These are phyloP conservation scores for Pseudocercospora crystallina DNA, from an alignment of 2,329 filamentous ascomycete genomes.

Conservation along the genomic window DNA sequence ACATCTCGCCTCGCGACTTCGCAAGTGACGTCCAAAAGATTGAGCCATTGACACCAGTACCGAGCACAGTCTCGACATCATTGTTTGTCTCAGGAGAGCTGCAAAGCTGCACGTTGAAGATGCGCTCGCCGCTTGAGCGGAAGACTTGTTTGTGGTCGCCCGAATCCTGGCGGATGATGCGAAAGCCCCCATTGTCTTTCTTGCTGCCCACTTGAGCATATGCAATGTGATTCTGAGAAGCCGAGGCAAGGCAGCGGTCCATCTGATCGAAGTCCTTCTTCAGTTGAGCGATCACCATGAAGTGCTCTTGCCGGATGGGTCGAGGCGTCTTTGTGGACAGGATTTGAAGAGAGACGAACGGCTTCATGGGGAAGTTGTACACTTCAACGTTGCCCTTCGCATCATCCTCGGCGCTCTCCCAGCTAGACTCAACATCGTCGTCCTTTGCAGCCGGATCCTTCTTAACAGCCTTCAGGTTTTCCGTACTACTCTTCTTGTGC, in stretches of 20 bases:
- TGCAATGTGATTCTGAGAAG: slow-evolving; percentile 85
- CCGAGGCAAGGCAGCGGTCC: slow-evolving; percentile 87
- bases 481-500: slow-evolving; percentile 42
- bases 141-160: slow-evolving; percentile 91
- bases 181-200: slow-evolving; percentile 80
- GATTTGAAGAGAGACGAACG: slow-evolving; percentile 87
- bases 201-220: slow-evolving; percentile 72
- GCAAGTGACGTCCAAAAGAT: slow-evolving; percentile 93
- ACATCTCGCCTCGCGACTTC: slow-evolving; percentile 73
- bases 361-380: slow-evolving; percentile 94
- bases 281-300: slow-evolving; percentile 89
- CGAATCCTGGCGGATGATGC: slow-evolving; percentile 91
- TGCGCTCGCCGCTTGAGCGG: slow-evolving; percentile 84
- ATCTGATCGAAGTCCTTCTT: slow-evolving; percentile 99
- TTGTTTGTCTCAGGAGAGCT: slow-evolving; percentile 56
- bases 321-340: slow-evolving; percentile 54
- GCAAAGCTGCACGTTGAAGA: slow-evolving; percentile 90
- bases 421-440: slow-evolving; percentile 66
- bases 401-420: slow-evolving; percentile 81
- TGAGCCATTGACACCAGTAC: slow-evolving; percentile 88
- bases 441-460: slow-evolving; percentile 52
- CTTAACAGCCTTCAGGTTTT: slow-evolving; percentile 55
- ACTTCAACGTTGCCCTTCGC: slow-evolving; percentile 73
- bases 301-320: slow-evolving; percentile 73
- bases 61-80: slow-evolving; percentile 79